Evolutionary conservation across 768 basidiomycete genomes (phyloP), one percentile per base, ranked within the genome.

Genomic region (Stropharia rugosoannulata): DNA sequence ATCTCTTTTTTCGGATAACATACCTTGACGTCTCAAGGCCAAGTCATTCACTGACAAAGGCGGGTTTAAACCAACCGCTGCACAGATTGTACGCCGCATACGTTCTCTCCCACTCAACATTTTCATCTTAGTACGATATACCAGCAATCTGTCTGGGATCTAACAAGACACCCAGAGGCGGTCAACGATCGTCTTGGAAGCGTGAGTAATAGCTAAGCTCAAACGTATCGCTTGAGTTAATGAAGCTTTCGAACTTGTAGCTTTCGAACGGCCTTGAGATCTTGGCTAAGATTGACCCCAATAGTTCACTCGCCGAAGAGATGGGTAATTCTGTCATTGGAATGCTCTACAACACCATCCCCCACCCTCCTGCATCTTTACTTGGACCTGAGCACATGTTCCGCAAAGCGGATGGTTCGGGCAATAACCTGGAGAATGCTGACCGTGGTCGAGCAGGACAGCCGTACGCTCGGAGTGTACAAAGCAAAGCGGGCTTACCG

Each of bases 271-370:
- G 57, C 15, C 60, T 61, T 15, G 60, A 48, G 22, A 52, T 61
- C 12, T 27, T 61, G 11, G 56, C 57, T 6, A 32, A 48, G 15
- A 36, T 61, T 18, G 54, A 56, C 12, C 60, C 56, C 3, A 22
- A 45, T 15, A 49, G 39, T 37, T 47, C 49, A 4, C 45, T 61
- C 3, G 46, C 56, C 0, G 55, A 52, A 40, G 42, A 61, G 11
- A 35, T 61, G 32, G 55, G 55, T 13, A 47, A 61, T 41, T 19
- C 44, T 2, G 60, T 60, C 3, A 60, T 79, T 57, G 75, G 72
- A 70, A 57, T 78, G 59, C 70, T 77, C 4, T 82, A 84, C 64
- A 83, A 85, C 64, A 78, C 87, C 13, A 74, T 85, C 11, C 85
- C 85, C 37, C 86, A 87, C 25, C 70, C 72, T 41, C 72, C 72